These are phyloP conservation scores for Holtermanniella nyarrowii DNA, from an alignment of 768 basidiomycete genomes.

Conservation along the genomic window DNA sequence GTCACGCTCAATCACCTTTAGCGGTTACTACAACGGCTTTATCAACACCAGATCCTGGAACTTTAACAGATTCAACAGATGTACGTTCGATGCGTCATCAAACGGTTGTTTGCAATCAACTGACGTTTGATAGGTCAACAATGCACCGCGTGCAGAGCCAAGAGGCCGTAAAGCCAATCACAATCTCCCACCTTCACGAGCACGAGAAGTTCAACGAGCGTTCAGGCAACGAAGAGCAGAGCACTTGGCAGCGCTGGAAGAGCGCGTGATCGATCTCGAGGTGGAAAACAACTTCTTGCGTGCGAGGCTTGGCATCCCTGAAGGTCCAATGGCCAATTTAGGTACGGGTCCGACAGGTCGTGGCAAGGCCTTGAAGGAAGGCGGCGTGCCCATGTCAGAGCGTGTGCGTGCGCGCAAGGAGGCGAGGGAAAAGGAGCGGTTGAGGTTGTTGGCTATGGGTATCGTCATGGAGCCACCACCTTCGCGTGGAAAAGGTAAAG, in stretches of 20 bases:
- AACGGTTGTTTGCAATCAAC: too few species aligned
- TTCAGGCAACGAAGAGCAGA: slow-evolving; percentile 40
- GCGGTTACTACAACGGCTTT: too few species aligned
- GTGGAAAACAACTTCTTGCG: slow-evolving; percentile 39
- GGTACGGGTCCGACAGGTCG: slow-evolving; percentile 41
- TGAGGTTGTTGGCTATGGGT: neutral
- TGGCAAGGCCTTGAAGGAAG: slow-evolving; percentile 39
- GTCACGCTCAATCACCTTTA: too few species aligned
- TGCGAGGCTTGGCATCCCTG: slow-evolving; percentile 24
- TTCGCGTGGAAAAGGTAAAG: neutral
- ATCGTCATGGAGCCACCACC: neutral
- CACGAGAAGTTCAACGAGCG: slow-evolving; percentile 41
- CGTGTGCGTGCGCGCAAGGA: slow-evolving; percentile 38
- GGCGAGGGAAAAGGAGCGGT: slow-evolving; percentile 26
- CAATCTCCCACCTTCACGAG: slow-evolving; percentile 38
- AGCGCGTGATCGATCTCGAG: slow-evolving; percentile 39
- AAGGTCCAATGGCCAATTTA: slow-evolving; percentile 25
- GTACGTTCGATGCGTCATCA: too few species aligned
- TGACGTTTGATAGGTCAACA: too few species aligned
- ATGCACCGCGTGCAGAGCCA: slow-evolving; percentile 17
- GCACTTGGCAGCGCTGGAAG: slow-evolving; percentile 40
- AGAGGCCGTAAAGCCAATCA: slow-evolving; percentile 40
- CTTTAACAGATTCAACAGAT: too few species aligned
- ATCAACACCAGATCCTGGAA: too few species aligned
- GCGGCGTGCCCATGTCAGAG: slow-evolving; percentile 40